Base-by-base conservation (phyloP, 2,329 filamentous ascomycete species). In the Alternaria hordeiaustralica region DNA sequence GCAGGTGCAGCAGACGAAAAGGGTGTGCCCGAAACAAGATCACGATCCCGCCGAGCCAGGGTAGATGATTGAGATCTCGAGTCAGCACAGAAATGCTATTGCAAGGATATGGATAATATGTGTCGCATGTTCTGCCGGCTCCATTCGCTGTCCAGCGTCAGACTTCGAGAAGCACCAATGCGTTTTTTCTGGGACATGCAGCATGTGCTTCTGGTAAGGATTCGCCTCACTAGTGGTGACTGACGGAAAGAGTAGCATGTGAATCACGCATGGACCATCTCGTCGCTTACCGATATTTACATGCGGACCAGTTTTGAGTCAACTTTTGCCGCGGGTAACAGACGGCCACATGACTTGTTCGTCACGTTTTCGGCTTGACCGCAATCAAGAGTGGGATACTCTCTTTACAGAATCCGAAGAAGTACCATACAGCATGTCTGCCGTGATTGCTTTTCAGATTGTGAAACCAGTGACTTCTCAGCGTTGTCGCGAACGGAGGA, bases 1-100 rank as follows among this genome's bases (percentile, higher is more conserved):
- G 61, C 61, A 64, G 45, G 55, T 62, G 61, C 30, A 53, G 49
- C 28, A 58, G 56, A 60, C 57, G 60, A 61, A 62, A 61, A 54
- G 53, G 55, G 63, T 62, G 65, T 54, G 57, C 53, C 58, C 62
- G 50, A 53, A 53, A 45, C 46, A 21, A 50, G 58, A 67, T 67
- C 65, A 60, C 60, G 61, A 67, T 69, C 54, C 57, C 33, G 50
- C 47, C 54, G 51, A 64, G 51, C 33, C 44, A 63, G 18, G 36
- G 26, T 47, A 43, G 53, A 56, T 44, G 43, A 62, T 36, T 45
- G 50, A 60, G 51, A 60, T 63, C 61, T 43, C 45, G 61, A 63
- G 57, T 60, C 61, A 63, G 56, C 45, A 49, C 4, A 28, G 20
- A 21, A 41, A 33, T 45, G 28, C 20, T 63, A 63, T 63, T 28